phyloP scores from a whole-genome alignment of 306 rosid species.

The Alnus glutinosa region DNA sequence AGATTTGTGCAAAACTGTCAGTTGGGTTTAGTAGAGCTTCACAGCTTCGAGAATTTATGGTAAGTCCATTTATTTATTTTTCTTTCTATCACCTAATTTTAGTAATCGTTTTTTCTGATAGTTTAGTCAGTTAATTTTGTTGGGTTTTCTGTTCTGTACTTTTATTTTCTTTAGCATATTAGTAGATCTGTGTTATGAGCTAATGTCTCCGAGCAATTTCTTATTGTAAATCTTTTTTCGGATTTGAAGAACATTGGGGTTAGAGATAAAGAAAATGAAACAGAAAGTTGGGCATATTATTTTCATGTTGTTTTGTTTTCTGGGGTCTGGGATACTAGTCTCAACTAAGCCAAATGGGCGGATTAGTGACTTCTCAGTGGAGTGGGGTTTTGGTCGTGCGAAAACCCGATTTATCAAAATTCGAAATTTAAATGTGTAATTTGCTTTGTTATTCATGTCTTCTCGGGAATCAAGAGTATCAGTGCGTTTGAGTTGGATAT shows the following conservation, averaged over 20 bases:
- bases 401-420: constrained; percentile 28
- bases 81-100: constrained; percentile 34
- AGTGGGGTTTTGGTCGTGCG: constrained; percentile 28
- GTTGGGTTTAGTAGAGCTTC: constrained; percentile 56
- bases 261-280: constrained; percentile 17
- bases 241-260: constrained; percentile 31
- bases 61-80: constrained; percentile 36
- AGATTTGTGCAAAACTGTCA: constrained; percentile 48
- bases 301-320: constrained; percentile 24
- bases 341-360: constrained; percentile 19
- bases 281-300: constrained; percentile 29
- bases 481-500: constrained; percentile 26
- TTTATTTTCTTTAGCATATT: constrained; percentile 27
- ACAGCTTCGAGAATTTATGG: constrained; percentile 43
- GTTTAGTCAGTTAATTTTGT: constrained; percentile 39
- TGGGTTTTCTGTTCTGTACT: constrained; percentile 11
- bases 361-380: constrained; percentile 21
- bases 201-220: constrained; percentile 33
- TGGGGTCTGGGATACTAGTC: constrained; percentile 10
- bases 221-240: constrained; percentile 33
- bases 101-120: constrained; percentile 22
- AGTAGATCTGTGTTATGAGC: constrained; percentile 70
- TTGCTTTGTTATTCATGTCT: constrained; percentile 11
- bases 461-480: constrained; percentile 8
- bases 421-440: constrained; percentile 24